These are phyloP conservation scores for Fusarium bulbicola DNA, from an alignment of 2,329 filamentous ascomycete species.

Conservation along the genomic window DNA sequence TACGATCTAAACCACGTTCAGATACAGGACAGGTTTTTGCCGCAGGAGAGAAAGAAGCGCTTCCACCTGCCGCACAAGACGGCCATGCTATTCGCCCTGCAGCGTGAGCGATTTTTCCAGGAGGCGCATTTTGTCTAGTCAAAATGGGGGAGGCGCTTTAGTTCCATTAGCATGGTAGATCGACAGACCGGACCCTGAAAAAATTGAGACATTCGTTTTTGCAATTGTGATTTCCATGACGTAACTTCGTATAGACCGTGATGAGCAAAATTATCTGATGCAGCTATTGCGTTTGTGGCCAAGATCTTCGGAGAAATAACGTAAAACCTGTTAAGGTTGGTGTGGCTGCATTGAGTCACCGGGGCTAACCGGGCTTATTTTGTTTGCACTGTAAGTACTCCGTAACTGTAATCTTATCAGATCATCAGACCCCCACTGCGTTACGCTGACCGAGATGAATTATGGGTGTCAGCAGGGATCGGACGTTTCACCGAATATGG, in stretches of 20 bases:
- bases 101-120: constrained; percentile 43
- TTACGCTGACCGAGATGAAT: constrained; percentile 4
- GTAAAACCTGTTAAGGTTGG: not conserved
- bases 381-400: not conserved
- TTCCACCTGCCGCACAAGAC: constrained; percentile 45
- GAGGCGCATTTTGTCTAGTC: constrained; percentile 36
- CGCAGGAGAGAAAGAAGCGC: constrained; percentile 42
- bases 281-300: not conserved
- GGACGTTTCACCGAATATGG: constrained; percentile 18
- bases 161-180: not conserved
- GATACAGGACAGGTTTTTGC: constrained; percentile 40
- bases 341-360: not conserved
- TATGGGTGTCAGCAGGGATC: not conserved
- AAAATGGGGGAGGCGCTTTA: not conserved
- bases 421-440: constrained; percentile 6
- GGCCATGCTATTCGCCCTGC: constrained; percentile 40
- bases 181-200: not conserved
- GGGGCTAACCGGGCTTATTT: not conserved
- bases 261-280: not conserved
- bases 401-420: constrained; percentile 18
- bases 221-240: not conserved
- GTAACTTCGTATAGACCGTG: not conserved
- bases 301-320: constrained; percentile 4
- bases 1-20: constrained; percentile 36
- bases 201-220: not conserved